Evolutionary conservation across 2,329 filamentous ascomycete genomes (phyloP), one percentile per base, ranked within the genome.

Genomic region (Neoarthrinium moseri): DNA sequence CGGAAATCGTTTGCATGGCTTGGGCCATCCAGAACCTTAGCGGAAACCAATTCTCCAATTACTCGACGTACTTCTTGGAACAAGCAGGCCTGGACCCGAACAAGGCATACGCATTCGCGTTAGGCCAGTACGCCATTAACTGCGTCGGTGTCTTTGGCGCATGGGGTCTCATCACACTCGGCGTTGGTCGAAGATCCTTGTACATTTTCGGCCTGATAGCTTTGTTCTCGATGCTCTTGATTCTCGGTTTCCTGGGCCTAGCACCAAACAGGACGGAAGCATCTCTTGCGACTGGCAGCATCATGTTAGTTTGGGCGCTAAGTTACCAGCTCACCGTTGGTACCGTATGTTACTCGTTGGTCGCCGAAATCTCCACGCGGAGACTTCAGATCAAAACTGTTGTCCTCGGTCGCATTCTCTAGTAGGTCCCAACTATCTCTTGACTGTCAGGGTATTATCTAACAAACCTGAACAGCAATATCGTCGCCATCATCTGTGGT

Each of bases 341-440:
- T 30, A 94, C 91, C 0, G 89, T 95, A 6, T 90, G 87, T 66
- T 96, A 95, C 69, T 94, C 89, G 0, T 79, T 96, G 10, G 91
- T 96, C 4, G 82, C 87, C 1, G 91, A 96, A 64, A 69, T 96
- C 18, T 91, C 89, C 0, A 90, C 89, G 0, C 81, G 88, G 12
- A 80, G 91, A 2, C 76, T 96, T 26, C 87, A 91, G 61, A 91
- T 95, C 72, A 96, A 96, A 73, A 95, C 91, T 0, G 87, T 95
- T 18, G 91, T 94, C 1, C 78, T 96, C 2, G 90, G 87, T 2
- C 86, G 91, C 45, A 88, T 89, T 56, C 71, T 90, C 36, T 88
- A 87, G 76, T 80, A 64, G 66, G 75, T 69, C 20, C 17, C 20
- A 10, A 29, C 15, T 12, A 6, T 35, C 21, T 23, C 15, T 21